These are phyloP conservation scores for Sordaria brevicollis DNA, from an alignment of 495 filamentous ascomycete species.

Conservation along the genomic window DNA sequence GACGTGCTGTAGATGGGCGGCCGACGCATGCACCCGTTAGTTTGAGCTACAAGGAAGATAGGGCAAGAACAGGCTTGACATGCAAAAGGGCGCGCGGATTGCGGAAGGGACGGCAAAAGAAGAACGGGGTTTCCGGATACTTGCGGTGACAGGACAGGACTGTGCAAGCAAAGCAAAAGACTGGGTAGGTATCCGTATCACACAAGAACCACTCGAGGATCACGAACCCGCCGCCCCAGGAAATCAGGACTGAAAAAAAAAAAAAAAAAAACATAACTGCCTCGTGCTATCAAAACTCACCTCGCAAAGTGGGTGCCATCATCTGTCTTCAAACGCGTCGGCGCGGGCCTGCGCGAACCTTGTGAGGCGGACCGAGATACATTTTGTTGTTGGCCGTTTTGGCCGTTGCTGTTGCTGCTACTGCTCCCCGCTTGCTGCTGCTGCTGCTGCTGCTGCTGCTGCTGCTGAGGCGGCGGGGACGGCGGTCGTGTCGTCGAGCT, in stretches of 20 bases:
- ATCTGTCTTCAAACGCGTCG: constrained; percentile 47
- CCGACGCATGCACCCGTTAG: constrained; percentile 19
- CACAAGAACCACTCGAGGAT: neutral
- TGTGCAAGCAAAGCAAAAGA: neutral
- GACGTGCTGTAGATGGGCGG: constrained; percentile 14
- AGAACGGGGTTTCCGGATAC: neutral
- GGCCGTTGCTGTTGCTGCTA: neutral
- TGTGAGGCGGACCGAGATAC: constrained; percentile 21
- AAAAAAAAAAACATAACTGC: no score
- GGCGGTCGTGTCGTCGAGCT: constrained; percentile 34
- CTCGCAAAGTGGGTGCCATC: constrained; percentile 34
- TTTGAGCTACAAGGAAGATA: constrained; percentile 13
- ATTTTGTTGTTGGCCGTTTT: constrained; percentile 22
- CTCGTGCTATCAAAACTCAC: constrained; percentile 19
- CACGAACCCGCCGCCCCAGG: neutral
- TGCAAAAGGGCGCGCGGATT: constrained; percentile 1
- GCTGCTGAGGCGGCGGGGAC: constrained; percentile 23
- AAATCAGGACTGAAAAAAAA: no score
- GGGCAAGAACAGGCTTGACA: constrained; percentile 14
- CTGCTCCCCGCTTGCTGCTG: constrained; percentile 17
- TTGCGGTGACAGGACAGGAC: neutral
- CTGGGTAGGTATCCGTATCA: neutral
- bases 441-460: neutral
- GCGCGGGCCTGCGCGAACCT: constrained; percentile 34
- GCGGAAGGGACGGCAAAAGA: neutral